Conservation (phyloP, 2,329 filamentous ascomycete genomes). For the Ceratocystis colombiana region DNA sequence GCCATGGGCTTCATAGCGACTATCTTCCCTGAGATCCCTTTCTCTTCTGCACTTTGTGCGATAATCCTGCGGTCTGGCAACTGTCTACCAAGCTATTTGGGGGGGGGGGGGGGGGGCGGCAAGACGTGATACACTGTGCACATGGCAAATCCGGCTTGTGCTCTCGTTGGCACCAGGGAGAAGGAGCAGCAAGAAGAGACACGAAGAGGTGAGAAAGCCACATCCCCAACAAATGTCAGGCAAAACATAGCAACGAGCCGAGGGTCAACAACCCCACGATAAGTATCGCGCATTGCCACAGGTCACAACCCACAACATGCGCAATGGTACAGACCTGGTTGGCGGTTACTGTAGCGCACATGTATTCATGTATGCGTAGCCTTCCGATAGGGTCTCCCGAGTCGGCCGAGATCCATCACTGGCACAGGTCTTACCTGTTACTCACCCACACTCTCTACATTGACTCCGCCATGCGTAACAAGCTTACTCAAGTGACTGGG, state of each 20-base stretch:
- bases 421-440: no score
- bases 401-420: not conserved
- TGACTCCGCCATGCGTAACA: not conserved
- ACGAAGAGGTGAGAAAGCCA: not conserved
- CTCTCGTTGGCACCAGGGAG: not conserved
- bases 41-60: not conserved
- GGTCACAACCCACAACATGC: no score
- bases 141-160: not conserved
- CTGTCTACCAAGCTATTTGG: not conserved
- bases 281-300: not conserved
- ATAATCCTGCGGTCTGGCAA: not conserved
- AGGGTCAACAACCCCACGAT: not conserved
- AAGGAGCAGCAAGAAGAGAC: not conserved
- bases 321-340: no score
- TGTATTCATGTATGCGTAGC: not conserved
- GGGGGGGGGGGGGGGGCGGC: not conserved
- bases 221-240: not conserved
- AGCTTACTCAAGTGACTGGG: not conserved
- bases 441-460: no score
- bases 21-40: no score
- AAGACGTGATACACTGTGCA: not conserved
- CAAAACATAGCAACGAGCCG: not conserved
- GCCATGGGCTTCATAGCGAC: no score
- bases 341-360: not conserved
- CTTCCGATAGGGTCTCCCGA: not conserved